Conservation (phyloP, 2,329 filamentous ascomycete genomes). For the Monilinia laxa region DNA sequence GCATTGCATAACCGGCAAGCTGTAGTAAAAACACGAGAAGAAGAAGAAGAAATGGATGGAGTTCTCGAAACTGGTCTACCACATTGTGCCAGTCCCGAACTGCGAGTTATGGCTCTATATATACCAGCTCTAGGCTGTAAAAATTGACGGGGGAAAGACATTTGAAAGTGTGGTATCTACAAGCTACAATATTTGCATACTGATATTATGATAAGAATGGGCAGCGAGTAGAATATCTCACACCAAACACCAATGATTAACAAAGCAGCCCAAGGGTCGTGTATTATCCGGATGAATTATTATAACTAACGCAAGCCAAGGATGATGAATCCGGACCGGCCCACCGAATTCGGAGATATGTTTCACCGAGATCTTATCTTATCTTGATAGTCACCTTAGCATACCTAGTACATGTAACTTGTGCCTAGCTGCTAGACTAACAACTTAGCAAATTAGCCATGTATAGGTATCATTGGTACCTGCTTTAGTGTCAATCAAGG, state of each 20-base stretch:
- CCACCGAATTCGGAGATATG: background rate
- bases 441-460: background rate
- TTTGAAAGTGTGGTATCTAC: background rate
- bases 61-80: background rate
- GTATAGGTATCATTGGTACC: conserved; percentile 13
- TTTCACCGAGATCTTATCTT: conserved; percentile 19
- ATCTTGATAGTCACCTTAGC: background rate
- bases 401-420: background rate
- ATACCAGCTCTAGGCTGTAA: conserved; percentile 13
- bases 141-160: conserved; percentile 19
- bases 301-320: background rate
- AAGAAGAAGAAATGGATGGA: too few species aligned
- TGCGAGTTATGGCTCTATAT: background rate
- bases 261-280: background rate
- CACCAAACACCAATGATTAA: background rate
- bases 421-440: background rate
- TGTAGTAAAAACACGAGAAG: background rate
- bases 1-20: conserved; percentile 9
- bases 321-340: background rate
- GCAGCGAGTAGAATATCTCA: background rate
- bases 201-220: background rate
- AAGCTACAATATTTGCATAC: conserved; percentile 16
- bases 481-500: background rate
- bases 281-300: background rate
- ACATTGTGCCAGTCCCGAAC: conserved; percentile 1